Base-by-base conservation (phyloP, 75 land plant species). In the Pinus taeda region DNA sequence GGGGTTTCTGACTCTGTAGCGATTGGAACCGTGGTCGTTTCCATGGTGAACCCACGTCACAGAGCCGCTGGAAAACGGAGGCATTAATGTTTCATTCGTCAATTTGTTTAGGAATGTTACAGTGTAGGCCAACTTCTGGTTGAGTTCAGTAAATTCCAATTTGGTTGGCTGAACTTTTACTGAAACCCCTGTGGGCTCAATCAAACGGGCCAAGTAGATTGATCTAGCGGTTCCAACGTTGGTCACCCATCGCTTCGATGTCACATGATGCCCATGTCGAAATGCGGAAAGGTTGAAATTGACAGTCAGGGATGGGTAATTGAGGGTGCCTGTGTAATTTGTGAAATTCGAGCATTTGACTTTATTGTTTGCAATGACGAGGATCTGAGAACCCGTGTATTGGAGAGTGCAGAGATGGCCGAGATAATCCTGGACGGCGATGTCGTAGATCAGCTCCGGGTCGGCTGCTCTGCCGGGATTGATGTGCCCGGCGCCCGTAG, bases 141-240 rank as follows among this genome's bases (percentile, higher is more conserved):
- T 75, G 8, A 72, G 15, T 9, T 65, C 67, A 11, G 36, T 59
- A 70, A 90, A 89, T 6, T 71, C 70, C 55, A 89, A 71, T 21
- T 12, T 49, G 15, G 17, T 60, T 20, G 94, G 94, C 24, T 53
- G 75, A 37, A 92, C 85, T 29, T 77, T 76, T 39, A 90, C 74
- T 26, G 24, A 58, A 18, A 92, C 83, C n/a, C 92, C 92, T 42
- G 58, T 62, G 11, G 92, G 94, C 0, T 82, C 85, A 57, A 1
- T 60, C 18, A 92, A 79, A 36, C 75, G 60, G 30, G 77, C 87
- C 29, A 60, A 36, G 79, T 89, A 92, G 36, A 69, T 73, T 8
- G 92, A 80, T 61, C 78, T 82, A 17, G 87, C 74, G 12, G 36
- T 56, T 2, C 94, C 94, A 24, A 92, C 94, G 21, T 92, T 87